These are phyloP conservation scores for Plasmodium ovale DNA, from an alignment of 169 alveolate species.

Conservation along the genomic window DNA sequence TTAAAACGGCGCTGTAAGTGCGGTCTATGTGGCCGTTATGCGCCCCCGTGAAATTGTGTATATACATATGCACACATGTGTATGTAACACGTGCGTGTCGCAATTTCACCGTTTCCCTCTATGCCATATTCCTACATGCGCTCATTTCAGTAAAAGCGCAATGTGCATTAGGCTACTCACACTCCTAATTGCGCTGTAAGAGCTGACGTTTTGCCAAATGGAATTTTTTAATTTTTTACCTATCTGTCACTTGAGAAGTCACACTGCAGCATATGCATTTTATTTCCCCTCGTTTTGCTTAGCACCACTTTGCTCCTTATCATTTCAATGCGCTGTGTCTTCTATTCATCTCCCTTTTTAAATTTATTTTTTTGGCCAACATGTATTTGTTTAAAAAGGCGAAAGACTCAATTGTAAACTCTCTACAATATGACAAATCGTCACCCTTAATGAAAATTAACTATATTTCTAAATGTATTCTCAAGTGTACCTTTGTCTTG, in stretches of 20 bases:
- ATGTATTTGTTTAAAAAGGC: conserved; percentile 73
- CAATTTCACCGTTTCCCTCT: not conserved
- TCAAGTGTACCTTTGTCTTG: conserved; percentile 16
- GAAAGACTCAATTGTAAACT: conserved; percentile 49
- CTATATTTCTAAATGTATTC: conserved; percentile 32
- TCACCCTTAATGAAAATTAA: conserved; percentile 39
- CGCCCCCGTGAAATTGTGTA: conserved; percentile 24
- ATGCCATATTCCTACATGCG: not conserved
- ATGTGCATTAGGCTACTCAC: too few species aligned
- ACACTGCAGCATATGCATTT: too few species aligned
- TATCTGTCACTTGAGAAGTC: too few species aligned
- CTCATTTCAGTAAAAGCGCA: too few species aligned
- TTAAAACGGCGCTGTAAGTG: too few species aligned
- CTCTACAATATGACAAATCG: conserved; percentile 35
- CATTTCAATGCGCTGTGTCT: too few species aligned
- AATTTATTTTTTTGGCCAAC: not conserved
- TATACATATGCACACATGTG: conserved; percentile 5
- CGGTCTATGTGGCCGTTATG: too few species aligned
- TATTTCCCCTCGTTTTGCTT: too few species aligned
- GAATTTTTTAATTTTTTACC: too few species aligned
- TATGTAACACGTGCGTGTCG: not conserved
- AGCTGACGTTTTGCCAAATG: too few species aligned
- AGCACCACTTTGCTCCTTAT: too few species aligned
- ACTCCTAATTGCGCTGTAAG: too few species aligned
- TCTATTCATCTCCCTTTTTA: not conserved